Base-by-base conservation (phyloP, 2,329 filamentous ascomycete species). In the Teratosphaeria viscida region DNA sequence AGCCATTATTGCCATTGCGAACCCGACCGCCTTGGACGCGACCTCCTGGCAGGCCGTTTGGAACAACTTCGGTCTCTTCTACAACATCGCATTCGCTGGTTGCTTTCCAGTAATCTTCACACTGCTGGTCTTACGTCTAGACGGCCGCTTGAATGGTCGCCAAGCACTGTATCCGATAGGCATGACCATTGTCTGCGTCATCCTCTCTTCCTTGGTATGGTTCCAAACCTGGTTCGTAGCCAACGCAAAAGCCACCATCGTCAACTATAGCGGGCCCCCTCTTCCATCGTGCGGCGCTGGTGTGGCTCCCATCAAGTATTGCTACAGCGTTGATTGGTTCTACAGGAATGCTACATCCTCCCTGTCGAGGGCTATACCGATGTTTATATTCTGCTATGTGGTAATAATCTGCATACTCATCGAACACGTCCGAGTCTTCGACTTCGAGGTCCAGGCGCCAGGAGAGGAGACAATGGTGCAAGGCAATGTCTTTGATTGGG, bases 341-440 rank as follows among this genome's bases (percentile, higher is more conserved):
- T 55, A 53, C 52, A 43, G 34, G 19, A 61, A 60, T 35, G 59
- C 55, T 7, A 59, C 58, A 23, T 35, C 52, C 10, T 19, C 43
- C 7, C 6, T 49, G n/a, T 49, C 43, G 5, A 59, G 58, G 27
- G 60, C 55, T 6, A 43, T 62, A 8, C 57, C 58, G 11, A 62
- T 64, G 52, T 47, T 64, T 12, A 37, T 54, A 11, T 64, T 65
- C 52, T 59, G 60, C 52, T 59, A 60, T 12, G 23, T 60, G 4
- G 58, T 63, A 0, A 57, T 58, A 16, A 11, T 59, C 8, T 62
- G 57, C 54, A 57, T 65, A 26, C 53, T 62, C 35, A 26, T 65
- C 4, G 63, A 65, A 26, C 59, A 59, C 10, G 11, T 61, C 11
- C 43, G 29, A 10, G 12, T 61, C 3, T 61, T 62, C 55, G 49